Percentiles rank a stretch among this genome's conserved stretches.
These are phyloP conservation scores for Eimeria necatrix DNA, from an alignment of 169 alveolate genomes.

Conservation along the genomic window DNA sequence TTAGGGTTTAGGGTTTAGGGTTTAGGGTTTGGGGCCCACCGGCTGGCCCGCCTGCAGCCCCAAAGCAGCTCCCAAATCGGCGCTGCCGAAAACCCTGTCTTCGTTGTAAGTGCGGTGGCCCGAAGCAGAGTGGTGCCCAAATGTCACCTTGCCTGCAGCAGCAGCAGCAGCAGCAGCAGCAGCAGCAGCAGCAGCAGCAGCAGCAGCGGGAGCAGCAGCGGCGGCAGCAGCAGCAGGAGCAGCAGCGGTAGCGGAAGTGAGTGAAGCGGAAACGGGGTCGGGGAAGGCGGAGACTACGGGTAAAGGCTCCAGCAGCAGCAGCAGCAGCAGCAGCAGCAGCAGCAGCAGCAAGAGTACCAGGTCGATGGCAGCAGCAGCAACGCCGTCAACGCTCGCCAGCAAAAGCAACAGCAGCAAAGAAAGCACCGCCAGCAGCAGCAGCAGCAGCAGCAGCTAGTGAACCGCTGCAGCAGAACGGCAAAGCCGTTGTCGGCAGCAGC, in stretches of 20 bases:
- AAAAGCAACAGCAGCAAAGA: too few relatives aligned
- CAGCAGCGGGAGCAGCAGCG: too few relatives aligned
- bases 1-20: neutral
- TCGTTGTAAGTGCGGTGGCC: conserved; percentile 76
- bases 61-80: neutral
- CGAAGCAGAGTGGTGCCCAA: conserved; percentile 63
- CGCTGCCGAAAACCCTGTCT: conserved; percentile 54
- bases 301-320: neutral
- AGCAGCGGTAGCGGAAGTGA: too few relatives aligned
- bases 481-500: neutral
- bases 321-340: neutral
- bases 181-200: neutral
- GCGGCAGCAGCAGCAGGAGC: too few relatives aligned
- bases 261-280: too few relatives aligned
- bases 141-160: conserved; percentile 40
- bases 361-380: too few relatives aligned
- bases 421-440: too few relatives aligned
- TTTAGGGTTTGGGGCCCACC: neutral
- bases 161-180: conserved; percentile 8
- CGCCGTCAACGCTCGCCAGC: too few relatives aligned
- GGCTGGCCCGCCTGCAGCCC: neutral
- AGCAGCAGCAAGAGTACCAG: too few relatives aligned
- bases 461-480: too few relatives aligned
- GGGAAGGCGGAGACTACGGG: neutral
- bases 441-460: neutral